Conservation (phyloP, 768 basidiomycete species). For the Suillus spraguei region DNA sequence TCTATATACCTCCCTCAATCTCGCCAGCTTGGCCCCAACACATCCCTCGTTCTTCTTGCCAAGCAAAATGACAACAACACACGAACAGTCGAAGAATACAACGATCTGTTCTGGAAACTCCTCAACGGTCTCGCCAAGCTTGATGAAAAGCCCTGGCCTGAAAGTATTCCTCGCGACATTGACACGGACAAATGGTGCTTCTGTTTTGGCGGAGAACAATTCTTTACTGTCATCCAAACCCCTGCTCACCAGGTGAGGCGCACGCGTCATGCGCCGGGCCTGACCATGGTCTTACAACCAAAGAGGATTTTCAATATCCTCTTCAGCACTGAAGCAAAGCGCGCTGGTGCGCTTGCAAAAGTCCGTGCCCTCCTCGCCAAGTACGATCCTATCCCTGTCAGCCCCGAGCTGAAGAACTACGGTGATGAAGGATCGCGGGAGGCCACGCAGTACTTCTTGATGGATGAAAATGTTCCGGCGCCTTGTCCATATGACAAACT, state of each 20-base stretch:
- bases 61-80: constrained; percentile 14
- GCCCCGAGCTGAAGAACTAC: constrained; percentile 27
- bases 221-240: constrained; percentile 25
- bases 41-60: constrained; percentile 22
- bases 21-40: constrained; percentile 22
- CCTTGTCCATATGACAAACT: constrained; percentile 21
- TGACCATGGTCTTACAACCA: constrained; percentile 27
- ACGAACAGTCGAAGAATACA: constrained; percentile 23
- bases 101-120: constrained; percentile 21
- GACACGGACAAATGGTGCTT: constrained; percentile 25
- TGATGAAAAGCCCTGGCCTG: constrained; percentile 21
- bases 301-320: constrained; percentile 28
- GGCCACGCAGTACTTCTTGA: constrained; percentile 24
- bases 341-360: constrained; percentile 20
- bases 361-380: constrained; percentile 20
- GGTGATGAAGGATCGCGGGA: constrained; percentile 24
- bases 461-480: constrained; percentile 25
- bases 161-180: constrained; percentile 20
- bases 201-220: constrained; percentile 24
- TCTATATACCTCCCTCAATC: constrained; percentile 20
- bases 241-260: constrained; percentile 27
- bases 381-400: constrained; percentile 24
- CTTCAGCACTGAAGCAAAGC: constrained; percentile 24
- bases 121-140: constrained; percentile 23
- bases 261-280: constrained; percentile 20